Evolutionary conservation across 2,329 filamentous ascomycete species (phyloP), one percentile per base, ranked within the genome.

Genomic region (Phaeosphaeriaceae sp.): DNA sequence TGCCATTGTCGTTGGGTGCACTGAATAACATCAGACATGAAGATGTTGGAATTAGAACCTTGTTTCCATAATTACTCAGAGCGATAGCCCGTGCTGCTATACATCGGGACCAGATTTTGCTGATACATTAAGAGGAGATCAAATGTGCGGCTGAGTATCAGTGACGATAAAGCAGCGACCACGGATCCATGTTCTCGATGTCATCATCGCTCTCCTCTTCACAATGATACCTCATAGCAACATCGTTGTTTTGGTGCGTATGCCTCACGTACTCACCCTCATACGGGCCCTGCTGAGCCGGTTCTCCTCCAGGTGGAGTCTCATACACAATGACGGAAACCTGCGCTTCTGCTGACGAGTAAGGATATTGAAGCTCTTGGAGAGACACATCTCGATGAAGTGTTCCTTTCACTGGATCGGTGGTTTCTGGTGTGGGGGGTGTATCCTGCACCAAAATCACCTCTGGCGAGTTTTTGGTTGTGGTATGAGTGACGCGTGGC

Each of bases 251-350:
- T 28, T 5, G 26, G 26, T 9, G 26, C 26, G 5, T 9, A 28
- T 28, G 30, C 13, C 30, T 35, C 30, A 35, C 30, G 10, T 11
- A 11, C 10, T 35, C 10, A 35, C 13, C 13, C 9, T 13, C 13
- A 35, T 35, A 13, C 10, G 13, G 3, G 30, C 9, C 30, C 13
- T 6, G 13, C 30, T 7, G 30, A 3, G 3, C 30, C 13, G 10
- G 3, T 6, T 11, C 30, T 35, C 42, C 42, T 19, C 21, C 47
- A 8, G 54, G 59, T 11, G 59, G 59, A 3, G 62, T 64, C 26
- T 64, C 59, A 2, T 53, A 50, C 24, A 63, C 59, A 1, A 63
- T 17, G 11, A 63, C 35, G 0, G 59, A 62, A 23, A 49, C 47
- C 15, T 58, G 47, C 1, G 44, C 53, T 24, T 28, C 35, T 0